Base-by-base conservation (phyloP, 2,329 filamentous ascomycete species). In the Mycosphaerella arachidis region DNA sequence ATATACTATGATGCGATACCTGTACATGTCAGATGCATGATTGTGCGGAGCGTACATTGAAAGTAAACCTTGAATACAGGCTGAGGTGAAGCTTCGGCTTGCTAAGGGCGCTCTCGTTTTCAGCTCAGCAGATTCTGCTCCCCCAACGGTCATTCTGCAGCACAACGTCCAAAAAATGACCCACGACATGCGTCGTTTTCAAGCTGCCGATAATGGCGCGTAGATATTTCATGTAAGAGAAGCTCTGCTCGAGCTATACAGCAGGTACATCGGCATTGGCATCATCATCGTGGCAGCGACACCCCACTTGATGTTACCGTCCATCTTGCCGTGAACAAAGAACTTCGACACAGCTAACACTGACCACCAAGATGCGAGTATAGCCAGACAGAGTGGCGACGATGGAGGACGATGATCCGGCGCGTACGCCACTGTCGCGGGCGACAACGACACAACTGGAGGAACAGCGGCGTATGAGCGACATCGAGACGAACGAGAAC, bases 371-470 rank as follows among this genome's bases (percentile, higher is more conserved):
- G 20, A 50, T 50, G 46, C 46, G 2, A n/a, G 29, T 50, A 29
- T 50, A 50, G 46, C 29, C 27, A 18, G 16, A 10, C 10, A 4
- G 37, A 37, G 4, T 37, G 35, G 31, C 33, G 18, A 20, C 16
- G 12, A 59, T 59, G 57, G 57, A 59, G 10, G 31, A 35, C 45
- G 57, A 45, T 5, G 16, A 45, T 31, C 18, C 48, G 13, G 31
- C 33, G 31, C 30, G 33, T 16, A 40, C 58, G 29, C 29, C 43
- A 16, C 35, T 45, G 30, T 48, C 45, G 20, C 53, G 57, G 54
- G 55, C 59, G 6, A 52, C 50, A 20, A 61, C 53, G 27, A 55
- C 43, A 31, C 55, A 59, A 46, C 56, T 64, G 9, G 59, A 64
- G 52, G 45, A 51, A 40, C 45, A 50, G 45, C 57, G 57, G 30